These are phyloP conservation scores for Trichosporon inkin DNA, from an alignment of 1,284 basidiomycete genomes.

Conservation along the genomic window DNA sequence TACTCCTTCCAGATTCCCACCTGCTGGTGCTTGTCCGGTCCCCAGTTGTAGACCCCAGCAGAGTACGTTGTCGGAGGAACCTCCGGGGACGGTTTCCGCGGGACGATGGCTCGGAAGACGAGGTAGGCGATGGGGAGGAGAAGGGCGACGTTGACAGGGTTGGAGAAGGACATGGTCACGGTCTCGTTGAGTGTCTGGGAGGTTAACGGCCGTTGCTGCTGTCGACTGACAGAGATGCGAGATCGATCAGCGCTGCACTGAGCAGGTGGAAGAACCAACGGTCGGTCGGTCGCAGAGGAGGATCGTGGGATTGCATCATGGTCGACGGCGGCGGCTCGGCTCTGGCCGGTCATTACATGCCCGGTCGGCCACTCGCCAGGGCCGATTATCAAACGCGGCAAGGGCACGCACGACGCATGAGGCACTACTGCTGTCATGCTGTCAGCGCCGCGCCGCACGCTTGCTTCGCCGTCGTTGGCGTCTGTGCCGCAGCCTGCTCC, in stretches of 20 bases:
- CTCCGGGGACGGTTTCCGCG: conserved; percentile 50
- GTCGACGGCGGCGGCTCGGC: neutral
- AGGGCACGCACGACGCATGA: no score
- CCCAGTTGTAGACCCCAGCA: conserved; percentile 71
- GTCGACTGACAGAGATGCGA: no score
- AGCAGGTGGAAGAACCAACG: neutral
- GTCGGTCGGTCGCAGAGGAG: no score
- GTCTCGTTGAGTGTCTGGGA: neutral
- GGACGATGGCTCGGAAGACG: conserved; percentile 67
- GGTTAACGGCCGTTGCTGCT: no score
- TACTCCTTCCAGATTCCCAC: conserved; percentile 70
- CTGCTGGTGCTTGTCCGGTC: conserved; percentile 71
- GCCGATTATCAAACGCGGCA: no score
- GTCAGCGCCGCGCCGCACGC: no score
- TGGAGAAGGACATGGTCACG: conserved; percentile 37
- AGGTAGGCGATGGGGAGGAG: conserved; percentile 76
- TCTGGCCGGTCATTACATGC: neutral
- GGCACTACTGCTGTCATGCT: no score
- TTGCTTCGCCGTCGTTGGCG: no score
- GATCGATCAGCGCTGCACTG: neutral
- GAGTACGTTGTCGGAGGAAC: conserved; percentile 29
- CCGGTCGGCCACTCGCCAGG: neutral
- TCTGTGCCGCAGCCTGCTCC: no score
- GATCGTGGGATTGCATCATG: conserved; percentile 4
- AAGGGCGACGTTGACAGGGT: conserved; percentile 57